Conservation (phyloP, 352 stramenopile genomes). For the Globisporangium polare region DNA sequence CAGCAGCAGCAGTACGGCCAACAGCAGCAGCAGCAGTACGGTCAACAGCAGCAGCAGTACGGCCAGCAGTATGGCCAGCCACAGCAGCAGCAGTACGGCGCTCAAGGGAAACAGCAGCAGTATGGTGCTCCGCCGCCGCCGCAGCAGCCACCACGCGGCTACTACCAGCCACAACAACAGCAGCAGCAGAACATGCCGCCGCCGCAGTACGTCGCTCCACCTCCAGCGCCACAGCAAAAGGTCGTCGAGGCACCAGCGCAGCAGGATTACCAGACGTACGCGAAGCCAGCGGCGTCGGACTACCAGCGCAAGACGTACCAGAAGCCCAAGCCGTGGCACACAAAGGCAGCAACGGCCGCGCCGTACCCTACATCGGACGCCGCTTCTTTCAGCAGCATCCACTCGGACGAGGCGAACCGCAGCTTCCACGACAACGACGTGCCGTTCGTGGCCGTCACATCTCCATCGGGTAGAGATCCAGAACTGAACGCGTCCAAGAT, state of each 20-base stretch:
- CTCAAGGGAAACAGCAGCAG: constrained; percentile 21
- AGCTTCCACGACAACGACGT: constrained; percentile 14
- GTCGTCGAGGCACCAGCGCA: constrained; percentile 3
- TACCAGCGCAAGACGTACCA: constrained; percentile 13
- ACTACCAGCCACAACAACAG: constrained; percentile 10
- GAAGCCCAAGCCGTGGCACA: constrained; percentile 15
- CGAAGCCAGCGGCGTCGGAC: constrained; percentile 10
- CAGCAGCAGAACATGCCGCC: constrained; percentile 1
- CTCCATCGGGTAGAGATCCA: constrained; percentile 14
- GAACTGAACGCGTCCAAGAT: constrained; percentile 4
- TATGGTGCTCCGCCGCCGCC: constrained; percentile 14
- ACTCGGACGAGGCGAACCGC: constrained; percentile 14
- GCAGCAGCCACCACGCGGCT: constrained; percentile 12
- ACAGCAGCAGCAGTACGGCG: constrained; percentile 23
- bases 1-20: constrained; percentile 10
- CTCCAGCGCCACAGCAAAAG: constrained; percentile 14
- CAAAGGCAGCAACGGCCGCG: neutral
- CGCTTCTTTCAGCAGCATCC: constrained; percentile 9
- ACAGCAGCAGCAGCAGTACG: constrained; percentile 14
- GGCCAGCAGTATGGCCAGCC: constrained; percentile 5
- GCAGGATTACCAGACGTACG: constrained; percentile 7
- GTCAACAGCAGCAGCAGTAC: constrained; percentile 13
- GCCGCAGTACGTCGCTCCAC: neutral
- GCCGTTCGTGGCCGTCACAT: constrained; percentile 24
- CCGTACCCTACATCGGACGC: constrained; percentile 5